Percentiles rank a stretch among this genome's conserved stretches.
phyloP scores from a whole-genome alignment of 163 green algal genomes.

The Volvox carteri region DNA sequence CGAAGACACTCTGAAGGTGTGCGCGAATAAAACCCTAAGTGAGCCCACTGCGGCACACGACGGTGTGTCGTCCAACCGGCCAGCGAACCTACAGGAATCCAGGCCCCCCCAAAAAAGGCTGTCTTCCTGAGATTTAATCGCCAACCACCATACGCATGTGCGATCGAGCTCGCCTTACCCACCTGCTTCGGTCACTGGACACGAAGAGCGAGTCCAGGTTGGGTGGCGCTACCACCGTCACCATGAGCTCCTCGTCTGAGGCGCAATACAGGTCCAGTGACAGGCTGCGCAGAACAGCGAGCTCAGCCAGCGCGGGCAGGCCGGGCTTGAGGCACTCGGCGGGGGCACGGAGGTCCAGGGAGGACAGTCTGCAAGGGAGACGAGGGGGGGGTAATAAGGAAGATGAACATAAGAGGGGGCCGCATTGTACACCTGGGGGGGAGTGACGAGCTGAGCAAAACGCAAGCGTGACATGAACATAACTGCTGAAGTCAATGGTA shows the following conservation, averaged over 20 bases:
- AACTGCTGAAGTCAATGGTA: too few species aligned
- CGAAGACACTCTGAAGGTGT: too few species aligned
- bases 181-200: constrained; percentile 45
- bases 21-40: too few species aligned
- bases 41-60: too few species aligned
- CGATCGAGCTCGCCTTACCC: background rate
- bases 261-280: constrained; percentile 53
- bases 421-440: too few species aligned
- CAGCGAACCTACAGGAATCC: too few species aligned
- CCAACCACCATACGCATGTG: too few species aligned
- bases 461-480: too few species aligned
- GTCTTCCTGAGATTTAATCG: too few species aligned
- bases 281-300: background rate
- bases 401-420: background rate
- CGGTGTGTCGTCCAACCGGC: too few species aligned
- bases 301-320: constrained; percentile 38
- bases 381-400: background rate
- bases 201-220: constrained; percentile 29
- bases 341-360: constrained; percentile 38
- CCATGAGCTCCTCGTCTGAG: constrained; percentile 42
- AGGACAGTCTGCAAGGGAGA: constrained; percentile 6
- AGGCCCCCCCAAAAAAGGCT: too few species aligned
- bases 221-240: constrained; percentile 43
- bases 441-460: too few species aligned
- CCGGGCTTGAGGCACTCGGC: constrained; percentile 49